A percentile compares a stretch with the other conserved stretches of the same genome.
These are phyloP conservation scores for Globisporangium camurandrum DNA, from an alignment of 352 stramenopile genomes.

Conservation along the genomic window DNA sequence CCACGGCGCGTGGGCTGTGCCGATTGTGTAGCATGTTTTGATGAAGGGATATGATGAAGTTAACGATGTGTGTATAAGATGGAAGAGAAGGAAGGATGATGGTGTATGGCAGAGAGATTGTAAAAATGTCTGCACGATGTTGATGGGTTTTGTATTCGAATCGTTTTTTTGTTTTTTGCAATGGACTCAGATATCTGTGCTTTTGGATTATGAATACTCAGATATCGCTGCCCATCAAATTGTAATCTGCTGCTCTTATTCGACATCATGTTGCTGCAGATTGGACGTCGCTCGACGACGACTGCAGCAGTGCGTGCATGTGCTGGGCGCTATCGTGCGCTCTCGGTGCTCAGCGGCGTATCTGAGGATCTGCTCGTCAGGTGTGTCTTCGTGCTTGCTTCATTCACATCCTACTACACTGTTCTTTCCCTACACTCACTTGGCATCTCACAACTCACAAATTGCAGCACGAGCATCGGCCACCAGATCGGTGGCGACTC, in stretches of 20 bases:
- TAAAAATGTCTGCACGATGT: too few species aligned
- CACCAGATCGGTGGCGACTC: constrained; percentile 73
- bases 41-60: too few species aligned
- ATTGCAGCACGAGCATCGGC: constrained; percentile 67
- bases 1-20: constrained; percentile 66
- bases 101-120: too few species aligned
- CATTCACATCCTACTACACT: not conserved
- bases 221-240: not conserved
- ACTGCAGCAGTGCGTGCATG: not conserved
- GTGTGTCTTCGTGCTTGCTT: constrained; percentile 8
- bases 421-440: not conserved
- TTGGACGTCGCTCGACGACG: not conserved
- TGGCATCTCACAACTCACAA: not conserved
- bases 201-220: constrained; percentile 9
- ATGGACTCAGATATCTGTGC: constrained; percentile 1
- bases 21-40: constrained; percentile 50
- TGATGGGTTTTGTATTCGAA: too few species aligned
- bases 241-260: not conserved
- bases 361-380: constrained; percentile 76
- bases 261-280: constrained; percentile 1
- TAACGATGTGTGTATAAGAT: too few species aligned
- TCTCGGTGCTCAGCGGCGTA: constrained; percentile 64
- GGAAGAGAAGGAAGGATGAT: too few species aligned
- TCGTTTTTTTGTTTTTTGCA: too few species aligned
- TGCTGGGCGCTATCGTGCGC: not conserved